Evolutionary conservation across 2,329 filamentous ascomycete genomes (phyloP).

Genomic region (Huntiella abstrusa): DNA sequence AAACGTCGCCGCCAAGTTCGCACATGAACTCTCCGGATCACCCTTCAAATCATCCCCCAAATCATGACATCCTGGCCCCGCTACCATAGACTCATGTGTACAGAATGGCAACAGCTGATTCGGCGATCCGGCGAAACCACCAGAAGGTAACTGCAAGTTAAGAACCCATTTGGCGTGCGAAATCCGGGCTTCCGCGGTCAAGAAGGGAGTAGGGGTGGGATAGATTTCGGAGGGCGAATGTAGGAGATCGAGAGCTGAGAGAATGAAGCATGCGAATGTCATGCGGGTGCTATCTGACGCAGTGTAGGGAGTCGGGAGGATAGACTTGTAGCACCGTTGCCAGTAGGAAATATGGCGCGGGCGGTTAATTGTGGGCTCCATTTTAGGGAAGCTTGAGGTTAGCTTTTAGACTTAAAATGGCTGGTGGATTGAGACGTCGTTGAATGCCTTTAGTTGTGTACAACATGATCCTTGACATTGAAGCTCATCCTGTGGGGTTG

Average conservation of each 20-base stretch:
- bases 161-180: constrained; percentile 60
- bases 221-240: constrained; percentile 33
- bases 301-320: constrained; percentile 69
- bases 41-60: not conserved
- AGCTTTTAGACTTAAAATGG: too few species aligned
- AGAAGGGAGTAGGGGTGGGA: constrained; percentile 23
- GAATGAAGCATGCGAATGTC: constrained; percentile 72
- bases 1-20: constrained; percentile 73
- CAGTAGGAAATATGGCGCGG: constrained; percentile 75
- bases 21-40: constrained; percentile 13
- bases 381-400: not conserved
- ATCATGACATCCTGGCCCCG: not conserved
- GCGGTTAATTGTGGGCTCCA: constrained; percentile 27
- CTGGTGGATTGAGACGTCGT: too few species aligned
- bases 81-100: constrained; percentile 14
- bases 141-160: constrained; percentile 62
- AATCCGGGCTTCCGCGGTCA: constrained; percentile 25
- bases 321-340: constrained; percentile 66
- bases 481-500: too few species aligned
- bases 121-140: constrained; percentile 78
- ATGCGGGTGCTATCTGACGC: constrained; percentile 80
- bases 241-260: constrained; percentile 71
- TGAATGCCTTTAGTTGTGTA: too few species aligned
- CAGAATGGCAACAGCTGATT: constrained; percentile 33
- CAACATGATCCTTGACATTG: too few species aligned